Evolutionary conservation across 176 grass and related monocot species (phyloP).

Genomic region (Avena insularis): DNA sequence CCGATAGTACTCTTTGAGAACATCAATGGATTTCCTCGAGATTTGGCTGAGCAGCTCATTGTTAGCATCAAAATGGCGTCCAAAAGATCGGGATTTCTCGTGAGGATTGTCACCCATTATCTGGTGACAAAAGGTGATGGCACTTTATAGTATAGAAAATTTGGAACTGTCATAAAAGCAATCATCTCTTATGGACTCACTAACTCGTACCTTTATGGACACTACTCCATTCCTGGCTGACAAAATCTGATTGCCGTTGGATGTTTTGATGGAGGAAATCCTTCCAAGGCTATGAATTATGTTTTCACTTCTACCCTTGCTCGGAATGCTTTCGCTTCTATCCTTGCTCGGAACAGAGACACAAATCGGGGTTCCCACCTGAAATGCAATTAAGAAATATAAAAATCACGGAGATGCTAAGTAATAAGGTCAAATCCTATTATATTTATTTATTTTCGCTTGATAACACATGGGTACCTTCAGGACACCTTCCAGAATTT

Average conservation of each 20-base stretch:
- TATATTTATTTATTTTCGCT: not conserved
- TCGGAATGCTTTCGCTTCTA: not conserved
- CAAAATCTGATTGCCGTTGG: slow-evolving; percentile 45
- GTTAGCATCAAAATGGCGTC: slow-evolving; percentile 69
- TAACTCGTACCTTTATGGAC: slow-evolving; percentile 41
- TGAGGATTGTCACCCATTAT: slow-evolving; percentile 57
- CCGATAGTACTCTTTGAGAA: slow-evolving; percentile 66
- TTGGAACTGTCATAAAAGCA: slow-evolving; percentile 7
- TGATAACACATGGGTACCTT: slow-evolving; percentile 10
- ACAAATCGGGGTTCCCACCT: slow-evolving; percentile 78
- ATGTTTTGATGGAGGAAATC: slow-evolving; percentile 68
- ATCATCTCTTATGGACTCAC: not conserved
- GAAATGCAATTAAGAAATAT: slow-evolving; percentile 38
- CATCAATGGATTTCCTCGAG: slow-evolving; percentile 75
- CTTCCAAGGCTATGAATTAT: slow-evolving; percentile 68
- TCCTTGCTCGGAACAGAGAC: slow-evolving; percentile 65
- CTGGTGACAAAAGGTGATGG: slow-evolving; percentile 25
- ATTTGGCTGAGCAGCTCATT: slow-evolving; percentile 89
- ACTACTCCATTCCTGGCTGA: slow-evolving; percentile 41
- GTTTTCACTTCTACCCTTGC: not conserved
- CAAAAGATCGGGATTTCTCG: slow-evolving; percentile 66
- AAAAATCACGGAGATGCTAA: not conserved
- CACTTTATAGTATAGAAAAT: slow-evolving; percentile 30
- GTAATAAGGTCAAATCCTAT: not conserved
- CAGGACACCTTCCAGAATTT: slow-evolving; percentile 13